Percentiles rank a stretch among this genome's conserved stretches.
These are phyloP conservation scores for Plasmodium sp. DNA, from an alignment of 169 alveolate genomes.

Conservation along the genomic window DNA sequence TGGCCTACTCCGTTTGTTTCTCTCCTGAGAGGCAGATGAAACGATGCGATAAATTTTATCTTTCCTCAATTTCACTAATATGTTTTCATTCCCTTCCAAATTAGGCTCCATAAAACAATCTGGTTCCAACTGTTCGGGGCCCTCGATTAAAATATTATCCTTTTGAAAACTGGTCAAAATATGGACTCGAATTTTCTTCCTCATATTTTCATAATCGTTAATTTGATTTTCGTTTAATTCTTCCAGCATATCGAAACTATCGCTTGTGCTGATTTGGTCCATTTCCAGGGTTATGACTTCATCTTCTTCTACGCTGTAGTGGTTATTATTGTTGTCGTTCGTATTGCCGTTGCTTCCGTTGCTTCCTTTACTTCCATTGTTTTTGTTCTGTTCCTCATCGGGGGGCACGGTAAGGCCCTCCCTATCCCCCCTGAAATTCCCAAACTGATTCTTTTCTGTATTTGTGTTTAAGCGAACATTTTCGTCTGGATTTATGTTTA, in stretches of 20 bases:
- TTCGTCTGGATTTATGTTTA: slow-evolving; percentile 71
- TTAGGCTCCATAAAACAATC: background rate
- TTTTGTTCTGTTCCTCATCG: background rate
- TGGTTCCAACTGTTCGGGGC: background rate
- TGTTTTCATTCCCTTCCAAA: background rate
- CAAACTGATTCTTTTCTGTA: background rate
- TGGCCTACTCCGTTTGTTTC: background rate
- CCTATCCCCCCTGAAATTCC: background rate
- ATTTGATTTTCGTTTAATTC: slow-evolving; percentile 25
- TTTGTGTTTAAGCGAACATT: slow-evolving; percentile 24
- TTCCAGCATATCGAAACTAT: slow-evolving; percentile 20
- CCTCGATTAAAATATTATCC: slow-evolving; percentile 16
- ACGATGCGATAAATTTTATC: slow-evolving; percentile 30
- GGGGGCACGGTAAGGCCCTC: background rate
- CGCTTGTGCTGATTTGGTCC: slow-evolving; percentile 11
- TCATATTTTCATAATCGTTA: slow-evolving; percentile 33
- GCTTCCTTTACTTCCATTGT: background rate
- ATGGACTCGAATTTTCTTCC: slow-evolving; percentile 33
- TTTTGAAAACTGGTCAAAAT: slow-evolving; percentile 48
- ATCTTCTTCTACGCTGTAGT: background rate
- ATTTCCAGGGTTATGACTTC: slow-evolving; percentile 7
- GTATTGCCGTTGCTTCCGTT: background rate
- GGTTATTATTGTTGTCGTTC: background rate
- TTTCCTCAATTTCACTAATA: slow-evolving; percentile 30
- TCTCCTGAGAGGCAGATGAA: slow-evolving; percentile 20